A percentile compares a stretch with the other conserved stretches of the same genome.
phyloP scores from a whole-genome alignment of 2,329 filamentous ascomycete genomes.

The Fusarium pseudocircinatum region DNA sequence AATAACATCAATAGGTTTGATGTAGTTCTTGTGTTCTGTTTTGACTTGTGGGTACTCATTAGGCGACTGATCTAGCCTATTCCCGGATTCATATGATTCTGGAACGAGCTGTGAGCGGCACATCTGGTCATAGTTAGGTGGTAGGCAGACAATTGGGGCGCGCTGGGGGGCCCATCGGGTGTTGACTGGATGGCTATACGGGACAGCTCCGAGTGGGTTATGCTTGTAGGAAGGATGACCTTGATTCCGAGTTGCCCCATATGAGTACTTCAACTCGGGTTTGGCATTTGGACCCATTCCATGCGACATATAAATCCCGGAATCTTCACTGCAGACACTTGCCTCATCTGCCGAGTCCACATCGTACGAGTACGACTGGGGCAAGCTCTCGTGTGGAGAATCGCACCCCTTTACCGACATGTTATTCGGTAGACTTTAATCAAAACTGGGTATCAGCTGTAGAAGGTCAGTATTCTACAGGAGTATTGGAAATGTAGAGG shows the following conservation, averaged over 20 bases:
- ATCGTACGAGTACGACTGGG: neutral
- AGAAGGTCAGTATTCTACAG: neutral
- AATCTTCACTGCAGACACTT: neutral
- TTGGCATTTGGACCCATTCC: neutral
- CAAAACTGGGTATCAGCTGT: neutral
- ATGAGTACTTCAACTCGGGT: neutral
- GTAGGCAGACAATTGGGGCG: too few species aligned
- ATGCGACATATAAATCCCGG: neutral
- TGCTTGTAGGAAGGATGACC: neutral
- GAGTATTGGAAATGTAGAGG: too few species aligned
- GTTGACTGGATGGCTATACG: neutral
- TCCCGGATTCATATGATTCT: neutral
- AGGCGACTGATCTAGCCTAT: too few species aligned
- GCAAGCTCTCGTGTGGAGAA: neutral
- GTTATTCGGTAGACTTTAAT: neutral
- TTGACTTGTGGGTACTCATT: neutral
- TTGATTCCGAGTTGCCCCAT: neutral
- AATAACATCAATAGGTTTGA: accelerated
- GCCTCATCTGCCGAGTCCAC: too few species aligned
- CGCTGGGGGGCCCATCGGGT: neutral
- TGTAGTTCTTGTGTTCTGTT: too few species aligned
- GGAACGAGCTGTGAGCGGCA: neutral
- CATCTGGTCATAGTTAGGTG: neutral
- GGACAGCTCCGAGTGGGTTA: neutral
- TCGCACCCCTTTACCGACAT: neutral